These are phyloP conservation scores for Fomitopsis serialis DNA, from an alignment of 768 basidiomycete species.

Conservation along the genomic window DNA sequence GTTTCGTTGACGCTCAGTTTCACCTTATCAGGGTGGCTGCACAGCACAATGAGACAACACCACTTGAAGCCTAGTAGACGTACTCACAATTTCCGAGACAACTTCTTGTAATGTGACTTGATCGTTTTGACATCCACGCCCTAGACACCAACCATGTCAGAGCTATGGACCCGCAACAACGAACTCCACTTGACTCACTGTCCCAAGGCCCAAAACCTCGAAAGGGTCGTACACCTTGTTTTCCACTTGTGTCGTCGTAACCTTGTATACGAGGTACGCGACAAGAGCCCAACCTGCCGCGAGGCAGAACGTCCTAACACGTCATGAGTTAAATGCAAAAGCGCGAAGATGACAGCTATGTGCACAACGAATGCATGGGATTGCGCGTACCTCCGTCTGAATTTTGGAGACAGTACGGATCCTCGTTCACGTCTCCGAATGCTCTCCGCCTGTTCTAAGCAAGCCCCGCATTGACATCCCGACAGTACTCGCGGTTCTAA, in stretches of 20 bases:
- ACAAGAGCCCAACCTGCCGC: slow-evolving; percentile 72
- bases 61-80: slow-evolving; percentile 1
- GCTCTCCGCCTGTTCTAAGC: slow-evolving; percentile 47
- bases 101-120: slow-evolving; percentile 91
- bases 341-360: background rate
- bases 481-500: slow-evolving; percentile 7
- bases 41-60: background rate
- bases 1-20: slow-evolving; percentile 79
- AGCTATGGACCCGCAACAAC: slow-evolving; percentile 29
- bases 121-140: slow-evolving; percentile 80
- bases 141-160: slow-evolving; percentile 27
- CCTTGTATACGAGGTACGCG: slow-evolving; percentile 62
- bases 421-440: slow-evolving; percentile 38
- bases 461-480: slow-evolving; percentile 61
- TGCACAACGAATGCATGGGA: slow-evolving; percentile 5
- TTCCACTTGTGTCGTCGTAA: slow-evolving; percentile 50
- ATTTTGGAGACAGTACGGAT: slow-evolving; percentile 41
- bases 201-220: slow-evolving; percentile 77
- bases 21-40: slow-evolving; percentile 96
- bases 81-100: slow-evolving; percentile 79
- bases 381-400: slow-evolving; percentile 45
- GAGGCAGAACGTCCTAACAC: slow-evolving; percentile 51
- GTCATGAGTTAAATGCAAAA: background rate
- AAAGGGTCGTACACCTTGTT: slow-evolving; percentile 88
- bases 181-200: no score